Evolutionary conservation across 768 basidiomycete species (phyloP), one percentile per base, ranked within the genome.

Genomic region (Mycena epipterygia): DNA sequence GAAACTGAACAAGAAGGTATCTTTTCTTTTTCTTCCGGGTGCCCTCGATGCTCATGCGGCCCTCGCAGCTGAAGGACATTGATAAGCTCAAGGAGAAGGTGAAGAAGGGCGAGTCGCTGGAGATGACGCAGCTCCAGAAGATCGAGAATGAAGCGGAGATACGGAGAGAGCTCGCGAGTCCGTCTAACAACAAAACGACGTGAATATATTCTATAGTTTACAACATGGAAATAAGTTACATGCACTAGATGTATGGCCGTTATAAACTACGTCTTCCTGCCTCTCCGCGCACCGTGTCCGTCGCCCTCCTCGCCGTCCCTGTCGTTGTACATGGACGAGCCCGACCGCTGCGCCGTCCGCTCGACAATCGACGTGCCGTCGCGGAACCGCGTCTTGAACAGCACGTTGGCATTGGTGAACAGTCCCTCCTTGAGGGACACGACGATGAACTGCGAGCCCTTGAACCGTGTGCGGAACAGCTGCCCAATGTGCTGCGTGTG

Each of bases 401-500:
- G 84, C 16, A 96, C 97, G 76, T 99, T 99, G 42, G 97, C 98
- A 75, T 99, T 98, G 12, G 95, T 96, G 83, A 99, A 99, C 51
- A 98, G 85, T 7, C 97, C 97, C 76, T 99, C 98, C 81, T 99
- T 99, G 64, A 99, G 85, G 23, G 93, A 95, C 66, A 99, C 97
- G 57, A 99, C 98, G 76, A 99, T 98, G 83, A 98, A 99, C 79
- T 99, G 98, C 19, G 93, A 94, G 46, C 97, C 97, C 82, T 96
- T 97, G 89, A 99, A 99, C 21, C 98, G 90, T 55, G 93, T 97
- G 46, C 93, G 89, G 90, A 99, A 99, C n/a, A 99, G 89, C 73
- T 96, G 95, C 33, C 97, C 98, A 68, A 99, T 98, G 80, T 99
- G 95, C 76, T 99, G 96, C 2, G 95, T 97, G 75, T 97, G 96